A percentile compares a stretch with the other conserved stretches of the same genome.
These are phyloP conservation scores for Inonotus hispidus DNA, from an alignment of 1,284 basidiomycete species.

Conservation along the genomic window DNA sequence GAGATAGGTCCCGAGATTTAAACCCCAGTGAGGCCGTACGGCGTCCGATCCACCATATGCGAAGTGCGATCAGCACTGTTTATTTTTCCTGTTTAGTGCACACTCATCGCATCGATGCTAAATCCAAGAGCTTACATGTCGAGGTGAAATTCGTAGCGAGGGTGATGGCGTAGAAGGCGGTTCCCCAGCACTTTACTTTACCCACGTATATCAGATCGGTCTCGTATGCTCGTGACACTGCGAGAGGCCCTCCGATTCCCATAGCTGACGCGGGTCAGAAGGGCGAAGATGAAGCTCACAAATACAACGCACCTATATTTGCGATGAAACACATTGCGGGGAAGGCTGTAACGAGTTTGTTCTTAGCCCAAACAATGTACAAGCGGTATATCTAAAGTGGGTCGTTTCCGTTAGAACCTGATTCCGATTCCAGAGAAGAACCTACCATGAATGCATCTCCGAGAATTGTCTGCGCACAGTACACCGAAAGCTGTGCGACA, in stretches of 20 bases:
- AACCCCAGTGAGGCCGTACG: background rate
- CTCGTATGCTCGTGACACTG: background rate
- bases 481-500: slow-evolving; percentile 28
- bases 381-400: slow-evolving; percentile 4
- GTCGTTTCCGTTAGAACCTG: background rate
- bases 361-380: slow-evolving; percentile 7
- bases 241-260: slow-evolving; percentile 3
- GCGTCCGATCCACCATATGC: slow-evolving; percentile 6
- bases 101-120: background rate
- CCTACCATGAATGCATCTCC: slow-evolving; percentile 31
- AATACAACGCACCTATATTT: background rate
- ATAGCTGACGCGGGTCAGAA: background rate
- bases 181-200: slow-evolving; percentile 9
- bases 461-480: slow-evolving; percentile 30
- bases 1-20: background rate
- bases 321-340: slow-evolving; percentile 9
- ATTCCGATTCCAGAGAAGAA: background rate
- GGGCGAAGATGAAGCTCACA: background rate
- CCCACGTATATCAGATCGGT: slow-evolving; percentile 2
- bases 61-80: slow-evolving; percentile 10
- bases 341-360: background rate
- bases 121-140: background rate
- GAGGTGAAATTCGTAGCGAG: slow-evolving; percentile 12
- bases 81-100: background rate
- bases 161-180: slow-evolving; percentile 11